These are phyloP conservation scores for Durio zibethinus DNA, from an alignment of 345 rosid genomes.

Conservation along the genomic window DNA sequence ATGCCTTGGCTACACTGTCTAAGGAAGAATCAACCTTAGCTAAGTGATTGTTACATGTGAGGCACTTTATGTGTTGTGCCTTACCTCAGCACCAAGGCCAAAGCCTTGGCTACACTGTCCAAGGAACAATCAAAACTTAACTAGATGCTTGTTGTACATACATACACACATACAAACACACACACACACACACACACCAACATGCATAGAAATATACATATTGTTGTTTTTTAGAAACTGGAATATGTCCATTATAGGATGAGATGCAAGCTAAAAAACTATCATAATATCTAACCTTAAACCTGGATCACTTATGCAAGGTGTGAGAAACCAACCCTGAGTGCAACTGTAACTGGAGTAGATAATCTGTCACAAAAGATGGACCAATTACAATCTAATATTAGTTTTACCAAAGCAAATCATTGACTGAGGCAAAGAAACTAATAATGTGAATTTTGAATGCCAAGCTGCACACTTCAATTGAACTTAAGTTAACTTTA, in stretches of 20 bases:
- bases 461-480: neutral
- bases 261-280: neutral
- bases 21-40: neutral
- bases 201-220: neutral
- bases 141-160: neutral
- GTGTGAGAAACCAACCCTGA: slow-evolving; percentile 98
- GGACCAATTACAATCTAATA: slow-evolving; percentile 1
- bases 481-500: neutral
- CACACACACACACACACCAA: neutral
- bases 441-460: neutral
- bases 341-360: slow-evolving; percentile 89
- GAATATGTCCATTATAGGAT: neutral
- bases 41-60: neutral
- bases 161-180: no score
- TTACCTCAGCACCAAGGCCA: neutral
- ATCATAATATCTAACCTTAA: slow-evolving; percentile 56
- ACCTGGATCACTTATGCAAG: slow-evolving; percentile 79
- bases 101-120: neutral
- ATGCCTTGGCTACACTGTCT: neutral
- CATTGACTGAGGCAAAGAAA: neutral
- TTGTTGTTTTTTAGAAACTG: neutral
- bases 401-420: slow-evolving; percentile 5
- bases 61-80: neutral
- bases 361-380: slow-evolving; percentile 56
- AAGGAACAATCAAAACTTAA: neutral